Base-by-base conservation (phyloP, 2,329 filamentous ascomycete genomes). In the Botrytis elliptica region DNA sequence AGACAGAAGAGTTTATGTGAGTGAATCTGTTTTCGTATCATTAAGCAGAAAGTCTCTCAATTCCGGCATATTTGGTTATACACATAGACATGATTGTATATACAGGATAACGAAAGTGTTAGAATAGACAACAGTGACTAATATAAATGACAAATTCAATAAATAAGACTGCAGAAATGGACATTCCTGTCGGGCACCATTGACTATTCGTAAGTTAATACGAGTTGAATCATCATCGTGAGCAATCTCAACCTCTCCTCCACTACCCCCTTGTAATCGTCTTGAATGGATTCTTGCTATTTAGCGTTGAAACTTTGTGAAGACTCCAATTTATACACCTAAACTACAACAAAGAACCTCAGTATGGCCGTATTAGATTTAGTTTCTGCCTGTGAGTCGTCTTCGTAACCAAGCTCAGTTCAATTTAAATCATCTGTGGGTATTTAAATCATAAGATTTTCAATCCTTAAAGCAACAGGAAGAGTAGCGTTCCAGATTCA, bases 151-250 rank as follows among this genome's bases (percentile, higher is more conserved):
- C 4, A 14, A 52, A n/a, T 52, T 12, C 12, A 52, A n/a, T 12
- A 1, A n/a, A 52, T 3, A 12, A 52, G 12, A 49, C 22, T n/a
- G 22, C 10, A 52, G 10, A n/a, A n/a, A 6, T 52, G 10, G 14
- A 52, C 6, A n/a, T 14, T 14, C 3, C 10, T 4, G 25, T 7
- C 25, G 1, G 0, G 14, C 1, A 25, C 4, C 4, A 52, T 25
- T 52, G 49, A n/a, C 10, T 4, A 12, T 12, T 25, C 14, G 22
- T 25, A 5, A 52, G 4, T 12, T 12, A 4, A 25, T 4, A 25
- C 22, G 22, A 14, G 46, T 12, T 52, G 9, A 12, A 52, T 52
- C 10, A 52, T 52, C 10, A 5, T 25, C 22, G 46, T 22, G 25
- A 14, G 14, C 49, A 52, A n/a, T 0, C 25, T n/a, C 4, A n/a